Evolutionary conservation across 2,329 filamentous ascomycete species (phyloP), one percentile per base, ranked within the genome.

Genomic region (Ophiostoma ips): DNA sequence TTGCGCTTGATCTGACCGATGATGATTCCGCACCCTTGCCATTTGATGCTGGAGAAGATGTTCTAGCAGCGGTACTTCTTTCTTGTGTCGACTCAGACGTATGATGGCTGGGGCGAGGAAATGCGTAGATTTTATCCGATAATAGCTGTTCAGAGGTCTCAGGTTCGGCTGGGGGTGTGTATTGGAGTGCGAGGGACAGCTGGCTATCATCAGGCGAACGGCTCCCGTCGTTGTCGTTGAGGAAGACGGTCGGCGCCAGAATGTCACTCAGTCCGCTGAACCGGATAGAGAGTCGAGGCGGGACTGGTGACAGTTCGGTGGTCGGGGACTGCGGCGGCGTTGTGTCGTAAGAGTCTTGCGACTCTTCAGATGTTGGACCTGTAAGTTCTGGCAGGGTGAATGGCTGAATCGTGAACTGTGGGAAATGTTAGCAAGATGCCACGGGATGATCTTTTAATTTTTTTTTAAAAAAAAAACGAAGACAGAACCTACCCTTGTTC

Each of bases 401-500:
- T 8, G 60, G 59, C 47, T 61, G 53, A 13, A 60, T 53, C 52
- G 57, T 62, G 50, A 60, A 59, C 61, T 63, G 37, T 35, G 30
- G 40, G 46, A 34, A 48, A 18, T 35, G 37, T 43, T 18, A 45
- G 34, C 2, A 16, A 19, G 36, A n/a, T 40, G 35, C 33, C 18
- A 34, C n/a, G n/a, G n/a, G n/a, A n/a, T n/a, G n/a, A n/a, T n/a
- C n/a, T n/a, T n/a, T n/a, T n/a, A n/a, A n/a, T n/a, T n/a, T n/a
- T n/a, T n/a, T n/a, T n/a, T n/a, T n/a, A 35, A 45, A 43, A 21
- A 19, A 7, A 16, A 43, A 38, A 3, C 18, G 21, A 28, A 28
- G 8, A 64, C 10, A 50, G 18, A 38, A 36, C 79, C 67, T 73
- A 86, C 84, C 71, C 79, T 78, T 61, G 79, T 84, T 61, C 81